These are phyloP conservation scores for Chaetomiaceae sp. DNA, from an alignment of 2,329 filamentous ascomycete species.

Conservation along the genomic window DNA sequence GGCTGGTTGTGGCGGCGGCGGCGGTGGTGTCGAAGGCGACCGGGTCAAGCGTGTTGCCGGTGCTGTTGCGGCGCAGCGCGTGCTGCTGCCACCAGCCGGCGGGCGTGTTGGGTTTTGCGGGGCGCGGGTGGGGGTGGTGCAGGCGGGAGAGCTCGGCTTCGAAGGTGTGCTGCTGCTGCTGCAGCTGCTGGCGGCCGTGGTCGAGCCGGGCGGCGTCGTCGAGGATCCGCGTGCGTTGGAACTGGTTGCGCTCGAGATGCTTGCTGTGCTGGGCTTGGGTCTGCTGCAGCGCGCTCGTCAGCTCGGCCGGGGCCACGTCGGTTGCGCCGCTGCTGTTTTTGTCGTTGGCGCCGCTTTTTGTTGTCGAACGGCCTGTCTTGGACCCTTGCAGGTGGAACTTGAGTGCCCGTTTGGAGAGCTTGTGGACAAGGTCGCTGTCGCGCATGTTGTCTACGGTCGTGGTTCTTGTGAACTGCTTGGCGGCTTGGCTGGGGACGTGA, in stretches of 20 bases:
- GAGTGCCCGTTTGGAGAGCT: slow-evolving; percentile 38
- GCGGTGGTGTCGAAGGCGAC: not conserved
- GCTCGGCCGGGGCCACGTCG: slow-evolving; percentile 28
- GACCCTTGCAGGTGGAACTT: slow-evolving; percentile 35
- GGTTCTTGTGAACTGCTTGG: slow-evolving; percentile 48
- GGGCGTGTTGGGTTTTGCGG: too few species aligned
- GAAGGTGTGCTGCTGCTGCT: slow-evolving; percentile 29
- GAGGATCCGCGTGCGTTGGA: slow-evolving; percentile 35
- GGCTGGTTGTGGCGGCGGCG: slow-evolving; percentile 14
- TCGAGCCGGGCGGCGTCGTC: slow-evolving; percentile 33
- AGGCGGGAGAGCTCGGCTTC: slow-evolving; percentile 21
- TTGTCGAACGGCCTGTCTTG: slow-evolving; percentile 19
- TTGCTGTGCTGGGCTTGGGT: slow-evolving; percentile 35
- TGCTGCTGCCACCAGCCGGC: slow-evolving; percentile 7
- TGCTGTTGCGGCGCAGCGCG: slow-evolving; percentile 35
- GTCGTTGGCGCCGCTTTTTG: not conserved
- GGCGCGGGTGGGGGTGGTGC: too few species aligned
- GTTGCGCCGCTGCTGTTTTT: slow-evolving; percentile 19
- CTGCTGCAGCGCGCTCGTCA: slow-evolving; percentile 32
- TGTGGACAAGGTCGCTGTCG: slow-evolving; percentile 31
- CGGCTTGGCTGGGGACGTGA: slow-evolving; percentile 49
- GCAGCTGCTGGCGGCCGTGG: slow-evolving; percentile 17
- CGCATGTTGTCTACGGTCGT: slow-evolving; percentile 40
- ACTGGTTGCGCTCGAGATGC: slow-evolving; percentile 38
- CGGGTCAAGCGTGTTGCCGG: slow-evolving; percentile 25